Conservation (phyloP, 257 asterid species). For the Rauvolfia tetraphylla region DNA sequence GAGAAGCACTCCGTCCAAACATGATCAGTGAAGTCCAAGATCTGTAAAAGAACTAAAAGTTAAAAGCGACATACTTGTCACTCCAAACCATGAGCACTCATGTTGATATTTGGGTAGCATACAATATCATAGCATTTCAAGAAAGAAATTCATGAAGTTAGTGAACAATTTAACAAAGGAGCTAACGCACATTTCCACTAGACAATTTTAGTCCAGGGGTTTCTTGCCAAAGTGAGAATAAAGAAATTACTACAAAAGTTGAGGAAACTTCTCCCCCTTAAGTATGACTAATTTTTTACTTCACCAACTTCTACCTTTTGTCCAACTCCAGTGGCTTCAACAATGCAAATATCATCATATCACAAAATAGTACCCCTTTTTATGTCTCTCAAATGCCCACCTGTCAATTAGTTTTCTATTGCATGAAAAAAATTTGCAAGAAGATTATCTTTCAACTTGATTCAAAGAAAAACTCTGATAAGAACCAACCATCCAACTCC, state of each 20-base stretch:
- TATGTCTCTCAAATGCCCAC: neutral
- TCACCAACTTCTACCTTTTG: neutral
- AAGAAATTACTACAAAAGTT: neutral
- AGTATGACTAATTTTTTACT: neutral
- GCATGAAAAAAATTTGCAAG: neutral
- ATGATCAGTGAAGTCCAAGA: slow-evolving; percentile 91
- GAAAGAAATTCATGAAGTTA: neutral
- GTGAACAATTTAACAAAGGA: neutral
- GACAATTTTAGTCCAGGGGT: neutral
- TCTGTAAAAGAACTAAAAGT: slow-evolving; percentile 33
- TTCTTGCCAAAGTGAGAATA: neutral
- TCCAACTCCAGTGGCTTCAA: neutral
- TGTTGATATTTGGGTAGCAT: neutral
- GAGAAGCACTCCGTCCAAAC: slow-evolving; percentile 99
- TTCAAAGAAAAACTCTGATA: neutral
- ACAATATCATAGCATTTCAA: neutral
- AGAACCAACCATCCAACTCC: neutral
- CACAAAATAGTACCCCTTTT: neutral
- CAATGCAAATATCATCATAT: neutral
- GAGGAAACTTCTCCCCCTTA: neutral
- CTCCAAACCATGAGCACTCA: neutral
- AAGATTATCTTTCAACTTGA: neutral
- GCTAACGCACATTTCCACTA: neutral
- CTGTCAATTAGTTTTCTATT: neutral
- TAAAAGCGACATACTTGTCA: neutral